A percentile compares a stretch with the other conserved stretches of the same genome.
These are phyloP conservation scores for Rutidosis leptorrhynchoides DNA, from an alignment of 129 eudicot species.

Conservation along the genomic window DNA sequence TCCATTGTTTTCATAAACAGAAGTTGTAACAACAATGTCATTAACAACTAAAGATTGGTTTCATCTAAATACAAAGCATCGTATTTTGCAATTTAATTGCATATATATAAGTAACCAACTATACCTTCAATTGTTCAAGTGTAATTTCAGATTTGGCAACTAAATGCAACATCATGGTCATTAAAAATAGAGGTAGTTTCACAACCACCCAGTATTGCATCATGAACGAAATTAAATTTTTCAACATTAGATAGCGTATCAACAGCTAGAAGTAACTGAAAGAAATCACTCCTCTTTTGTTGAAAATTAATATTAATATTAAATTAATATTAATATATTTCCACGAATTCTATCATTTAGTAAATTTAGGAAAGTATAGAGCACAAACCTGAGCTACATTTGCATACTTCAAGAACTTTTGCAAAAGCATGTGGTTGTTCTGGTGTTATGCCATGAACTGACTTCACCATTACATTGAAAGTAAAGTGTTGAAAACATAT, in stretches of 20 bases:
- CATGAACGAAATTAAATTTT: constrained; percentile 81
- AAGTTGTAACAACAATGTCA: no score
- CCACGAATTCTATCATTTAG: constrained; percentile 7
- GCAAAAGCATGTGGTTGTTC: constrained; percentile 55
- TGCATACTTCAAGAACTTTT: constrained; percentile 70
- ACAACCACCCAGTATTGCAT: constrained; percentile 79
- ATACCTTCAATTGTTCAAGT: constrained; percentile 64
- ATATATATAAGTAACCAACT: not conserved
- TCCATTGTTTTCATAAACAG: no score
- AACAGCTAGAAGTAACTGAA: constrained; percentile 62
- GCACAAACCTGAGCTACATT: constrained; percentile 66
- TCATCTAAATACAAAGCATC: no score
- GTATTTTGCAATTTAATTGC: no score
- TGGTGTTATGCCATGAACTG: constrained; percentile 65
- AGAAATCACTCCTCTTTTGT: constrained; percentile 55
- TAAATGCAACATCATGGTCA: constrained; percentile 59
- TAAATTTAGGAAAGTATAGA: no score
- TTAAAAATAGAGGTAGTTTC: constrained; percentile 68
- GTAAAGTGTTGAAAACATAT: constrained; percentile 44
- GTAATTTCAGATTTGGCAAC: constrained; percentile 51
- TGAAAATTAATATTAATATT: constrained; percentile 27
- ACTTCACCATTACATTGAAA: constrained; percentile 78
- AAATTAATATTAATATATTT: no score
- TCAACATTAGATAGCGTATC: constrained; percentile 72
- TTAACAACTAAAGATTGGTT: no score